These are phyloP conservation scores for Macrocystidia cucumis DNA, from an alignment of 1,284 basidiomycete genomes.

Conservation along the genomic window DNA sequence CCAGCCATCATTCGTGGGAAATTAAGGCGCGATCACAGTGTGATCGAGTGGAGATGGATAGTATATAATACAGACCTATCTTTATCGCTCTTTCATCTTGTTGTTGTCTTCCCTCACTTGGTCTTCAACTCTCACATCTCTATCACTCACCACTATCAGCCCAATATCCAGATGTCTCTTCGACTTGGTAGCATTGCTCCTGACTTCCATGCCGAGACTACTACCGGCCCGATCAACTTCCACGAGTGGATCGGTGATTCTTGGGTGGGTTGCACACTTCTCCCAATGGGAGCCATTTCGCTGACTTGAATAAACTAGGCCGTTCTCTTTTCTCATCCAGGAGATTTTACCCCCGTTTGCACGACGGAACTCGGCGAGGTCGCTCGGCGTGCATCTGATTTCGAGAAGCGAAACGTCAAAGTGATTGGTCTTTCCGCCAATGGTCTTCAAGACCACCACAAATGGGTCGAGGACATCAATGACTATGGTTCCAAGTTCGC, in stretches of 20 bases:
- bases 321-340: slow-evolving; percentile 92
- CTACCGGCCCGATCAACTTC: slow-evolving; percentile 74
- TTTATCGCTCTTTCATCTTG: background rate
- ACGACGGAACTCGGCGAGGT: slow-evolving; percentile 98
- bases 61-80: background rate
- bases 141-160: background rate
- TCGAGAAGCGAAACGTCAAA: slow-evolving; percentile 85
- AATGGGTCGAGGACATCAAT: slow-evolving; percentile 93
- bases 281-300: no score
- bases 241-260: slow-evolving; percentile 87
- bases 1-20: slow-evolving; percentile 26
- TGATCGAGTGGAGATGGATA: background rate
- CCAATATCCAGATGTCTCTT: slow-evolving; percentile 31
- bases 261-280: slow-evolving; percentile 76
- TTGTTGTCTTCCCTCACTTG: no score
- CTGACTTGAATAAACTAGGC: no score
- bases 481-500: slow-evolving; percentile 61
- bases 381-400: slow-evolving; percentile 81
- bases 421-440: slow-evolving; percentile 95
- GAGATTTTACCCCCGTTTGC: slow-evolving; percentile 81
- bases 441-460: slow-evolving; percentile 76
- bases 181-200: slow-evolving; percentile 76
- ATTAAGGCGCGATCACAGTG: slow-evolving; percentile 23
- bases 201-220: slow-evolving; percentile 81
- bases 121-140: slow-evolving; percentile 7